Evolutionary conservation across 2,329 filamentous ascomycete species (phyloP).

Genomic region (Pseudogymnoascus destructans): DNA sequence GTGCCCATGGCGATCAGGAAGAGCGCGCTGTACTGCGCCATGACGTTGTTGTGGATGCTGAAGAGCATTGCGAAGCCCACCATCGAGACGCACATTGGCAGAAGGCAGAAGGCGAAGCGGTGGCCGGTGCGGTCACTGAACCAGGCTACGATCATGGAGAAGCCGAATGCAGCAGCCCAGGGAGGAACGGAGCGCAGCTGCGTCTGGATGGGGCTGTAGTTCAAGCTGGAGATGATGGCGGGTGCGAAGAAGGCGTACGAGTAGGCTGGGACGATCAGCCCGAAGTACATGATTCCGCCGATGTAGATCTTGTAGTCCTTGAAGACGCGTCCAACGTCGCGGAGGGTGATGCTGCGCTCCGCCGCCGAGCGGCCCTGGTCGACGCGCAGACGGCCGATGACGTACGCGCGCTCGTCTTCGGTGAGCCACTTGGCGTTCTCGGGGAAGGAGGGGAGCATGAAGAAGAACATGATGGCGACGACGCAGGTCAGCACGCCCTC

Average conservation of each 20-base stretch:
- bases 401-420: constrained; percentile 53
- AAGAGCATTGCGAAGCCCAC: constrained; percentile 65
- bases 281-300: constrained; percentile 71
- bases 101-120: constrained; percentile 59
- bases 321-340: constrained; percentile 43
- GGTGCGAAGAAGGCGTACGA: constrained; percentile 68
- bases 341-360: constrained; percentile 45
- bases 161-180: constrained; percentile 62
- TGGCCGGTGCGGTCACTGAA: constrained; percentile 60
- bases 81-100: constrained; percentile 56
- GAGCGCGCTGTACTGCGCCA: constrained; percentile 63
- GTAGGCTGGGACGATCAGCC: constrained; percentile 64
- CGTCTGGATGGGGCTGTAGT: constrained; percentile 42
- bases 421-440: constrained; percentile 61
- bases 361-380: constrained; percentile 57
- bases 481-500: constrained; percentile 54
- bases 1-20: constrained; percentile 70
- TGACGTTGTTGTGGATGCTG: constrained; percentile 50
- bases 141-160: constrained; percentile 62
- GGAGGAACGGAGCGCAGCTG: constrained; percentile 40
- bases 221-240: constrained; percentile 54
- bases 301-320: constrained; percentile 63
- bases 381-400: constrained; percentile 50
- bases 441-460: constrained; percentile 60
- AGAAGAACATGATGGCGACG: constrained; percentile 50